Base-by-base conservation (phyloP, 108 stramenopile species). In the Licmophora abbreviata region DNA sequence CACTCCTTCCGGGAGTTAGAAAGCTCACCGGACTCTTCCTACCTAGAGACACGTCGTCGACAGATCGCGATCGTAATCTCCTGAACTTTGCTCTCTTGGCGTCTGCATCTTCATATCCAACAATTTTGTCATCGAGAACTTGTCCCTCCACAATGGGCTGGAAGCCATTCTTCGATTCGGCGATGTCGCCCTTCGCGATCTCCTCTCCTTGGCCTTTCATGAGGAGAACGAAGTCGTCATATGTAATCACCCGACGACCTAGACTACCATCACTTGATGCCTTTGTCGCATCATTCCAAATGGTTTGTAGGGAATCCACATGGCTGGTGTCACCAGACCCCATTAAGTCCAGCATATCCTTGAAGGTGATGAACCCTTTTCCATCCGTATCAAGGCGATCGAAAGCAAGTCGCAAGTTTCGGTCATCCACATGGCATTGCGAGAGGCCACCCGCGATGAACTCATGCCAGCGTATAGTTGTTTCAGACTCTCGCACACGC, bases 401-500 rank as follows among this genome's bases (percentile, higher is more conserved):
- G 64, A 91, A 91, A 0, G 89, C 89, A 27, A 91, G 60, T 44
- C 40, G 61, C 15, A 91, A 63, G 44, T 91, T 91, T 8, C 89
- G 68, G 30, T 91, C 85, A 48, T 91, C 89, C 27, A 80, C 65
- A 41, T 79, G 61, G 36, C 79, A 79, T 57, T 84, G 82, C 17
- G 76, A 79, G 10, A 91, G 63, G n/a, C 81, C 82, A 46, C 83
- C 85, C 4, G 89, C 80, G 26, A 91, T 81, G 44, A 91, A 91
- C 41, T 91, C 83, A 51, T 86, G 89, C 79, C 82, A 91, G 18
- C 76, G 77, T 67, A 91, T 85, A 15, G 71, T 81, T 29, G 69
- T 54, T 50, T 80, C 74, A 21, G 48, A 64, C 44, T 78, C 77
- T 22, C 68, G 47, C 0, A 81, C 56, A 10, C 71, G 56, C 61